Evolutionary conservation across 2,329 filamentous ascomycete genomes (phyloP).

Genomic region (Zelopaecilomyces penicillatus): DNA sequence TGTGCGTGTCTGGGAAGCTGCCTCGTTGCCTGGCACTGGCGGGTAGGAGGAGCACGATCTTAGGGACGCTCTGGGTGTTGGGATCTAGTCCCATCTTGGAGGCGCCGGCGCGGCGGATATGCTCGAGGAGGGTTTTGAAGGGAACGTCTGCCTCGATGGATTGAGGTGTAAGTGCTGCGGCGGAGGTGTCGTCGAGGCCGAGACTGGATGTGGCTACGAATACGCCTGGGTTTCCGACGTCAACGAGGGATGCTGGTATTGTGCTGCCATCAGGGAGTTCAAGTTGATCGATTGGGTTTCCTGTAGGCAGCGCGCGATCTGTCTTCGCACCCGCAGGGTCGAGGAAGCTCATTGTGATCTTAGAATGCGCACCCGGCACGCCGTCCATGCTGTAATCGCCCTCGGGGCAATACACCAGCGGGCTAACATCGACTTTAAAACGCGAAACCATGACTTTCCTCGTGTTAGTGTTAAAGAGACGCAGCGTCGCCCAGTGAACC

Average conservation of each 20-base stretch:
- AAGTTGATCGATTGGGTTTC: slow-evolving; percentile 43
- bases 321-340: slow-evolving; percentile 57
- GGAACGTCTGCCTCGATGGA: slow-evolving; percentile 38
- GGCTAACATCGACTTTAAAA: slow-evolving; percentile 41
- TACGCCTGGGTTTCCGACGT: slow-evolving; percentile 55
- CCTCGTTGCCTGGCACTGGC: slow-evolving; percentile 11
- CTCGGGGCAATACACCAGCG: slow-evolving; percentile 16
- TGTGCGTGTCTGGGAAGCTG: slow-evolving; percentile 22
- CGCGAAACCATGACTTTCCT: slow-evolving; percentile 51
- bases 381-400: slow-evolving; percentile 57
- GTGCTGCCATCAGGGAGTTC: slow-evolving; percentile 25
- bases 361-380: slow-evolving; percentile 49
- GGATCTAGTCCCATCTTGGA: slow-evolving; percentile 52
- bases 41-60: slow-evolving; percentile 45
- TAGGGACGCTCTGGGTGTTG: slow-evolving; percentile 45
- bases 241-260: slow-evolving; percentile 48
- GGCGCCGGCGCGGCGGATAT: slow-evolving; percentile 48
- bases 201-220: slow-evolving; percentile 51
- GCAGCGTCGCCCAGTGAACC: slow-evolving; percentile 36
- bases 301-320: slow-evolving; percentile 42
- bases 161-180: slow-evolving; percentile 44
- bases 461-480: slow-evolving; percentile 66
- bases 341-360: slow-evolving; percentile 52
- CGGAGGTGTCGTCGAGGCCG: slow-evolving; percentile 33
- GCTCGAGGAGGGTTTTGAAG: slow-evolving; percentile 41